Base-by-base conservation (phyloP, 805 yeast genomes). In the Metschnikowia dekortorum region DNA sequence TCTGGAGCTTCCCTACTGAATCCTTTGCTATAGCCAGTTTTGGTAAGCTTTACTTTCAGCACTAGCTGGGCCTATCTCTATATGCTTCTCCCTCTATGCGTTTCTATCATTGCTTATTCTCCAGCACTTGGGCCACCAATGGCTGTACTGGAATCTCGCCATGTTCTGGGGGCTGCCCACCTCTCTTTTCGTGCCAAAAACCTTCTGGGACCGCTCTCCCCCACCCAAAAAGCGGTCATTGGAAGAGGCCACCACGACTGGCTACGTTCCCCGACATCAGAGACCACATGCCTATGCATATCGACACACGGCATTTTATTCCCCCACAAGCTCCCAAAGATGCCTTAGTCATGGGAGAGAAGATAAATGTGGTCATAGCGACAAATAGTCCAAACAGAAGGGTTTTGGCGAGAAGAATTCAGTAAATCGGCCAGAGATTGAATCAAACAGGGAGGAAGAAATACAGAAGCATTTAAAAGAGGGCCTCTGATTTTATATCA, bases 121-220 rank as follows among this genome's bases (percentile, higher is more conserved):
- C 42, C 70, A 74, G 47, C 60, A 67, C 48, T 62, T 76, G 42
- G 71, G 75, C 55, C 72, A 84, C 66, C 80, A 80, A 58, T 82
- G 87, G 87, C 65, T 81, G 33, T 82, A n/a, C n/a, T n/a, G n/a
- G n/a, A n/a, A n/a, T n/a, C n/a, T n/a, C n/a, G n/a, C n/a, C n/a
- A n/a, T 81, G 35, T 71, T 81, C 49, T 68, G 78, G 10, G 85
- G 80, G 0, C 60, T 74, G 2, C 62, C 74, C 30, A 75, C 80
- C 11, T 75, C 72, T 49, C 58, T 82, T 10, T 81, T 81, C 60
- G 85, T 80, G 16, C 87, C 86, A 2, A 87, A 82, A 51, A 82
- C 87, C 1, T 82, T 79, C 64, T 82, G 84, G 83, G 80, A 77
- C 51, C 69, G 87, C 50, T 61, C 77, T 0, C 83, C 84, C 5